phyloP scores from a whole-genome alignment of 768 basidiomycete species.

The Flagelloscypha sp. region DNA sequence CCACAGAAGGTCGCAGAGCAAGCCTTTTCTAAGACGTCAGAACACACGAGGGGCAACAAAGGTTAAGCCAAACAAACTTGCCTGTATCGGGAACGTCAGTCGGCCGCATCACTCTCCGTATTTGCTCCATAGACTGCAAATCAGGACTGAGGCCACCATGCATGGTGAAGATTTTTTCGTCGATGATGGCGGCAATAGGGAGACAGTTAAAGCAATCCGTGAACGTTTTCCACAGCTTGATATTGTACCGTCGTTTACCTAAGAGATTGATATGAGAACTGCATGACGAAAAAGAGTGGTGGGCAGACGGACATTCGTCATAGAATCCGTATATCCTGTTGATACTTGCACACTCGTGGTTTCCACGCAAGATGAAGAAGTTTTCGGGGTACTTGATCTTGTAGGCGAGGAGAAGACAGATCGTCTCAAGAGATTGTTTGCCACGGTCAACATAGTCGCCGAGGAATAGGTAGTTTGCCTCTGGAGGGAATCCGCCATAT shows the following conservation, averaged over 20 bases:
- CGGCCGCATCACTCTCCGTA: slow-evolving; percentile 96
- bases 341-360: slow-evolving; percentile 99
- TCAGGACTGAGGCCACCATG: slow-evolving; percentile 96
- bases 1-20: slow-evolving; percentile 95
- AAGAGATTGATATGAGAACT: slow-evolving; percentile 9
- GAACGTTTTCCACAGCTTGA: slow-evolving; percentile 99
- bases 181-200: slow-evolving; percentile 98
- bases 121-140: slow-evolving; percentile 99
- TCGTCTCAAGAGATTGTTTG: slow-evolving; percentile 99
- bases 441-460: slow-evolving; percentile 99
- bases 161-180: slow-evolving; percentile 99
- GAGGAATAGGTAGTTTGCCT: slow-evolving; percentile 99
- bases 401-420: slow-evolving; percentile 96
- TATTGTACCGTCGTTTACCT: slow-evolving; percentile 99
- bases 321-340: slow-evolving; percentile 99
- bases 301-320: slow-evolving; percentile 80
- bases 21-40: slow-evolving; percentile 59
- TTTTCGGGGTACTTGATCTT: slow-evolving; percentile 99
- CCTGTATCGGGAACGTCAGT: slow-evolving; percentile 99
- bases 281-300: neutral
- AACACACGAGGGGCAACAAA: slow-evolving; percentile 4
- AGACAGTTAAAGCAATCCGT: slow-evolving; percentile 99
- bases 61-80: slow-evolving; percentile 24
- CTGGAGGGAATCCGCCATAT: slow-evolving; percentile 98
- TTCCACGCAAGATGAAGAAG: slow-evolving; percentile 98